Conservation (phyloP, 2,329 filamentous ascomycete species). For the Aspergillus sergii region DNA sequence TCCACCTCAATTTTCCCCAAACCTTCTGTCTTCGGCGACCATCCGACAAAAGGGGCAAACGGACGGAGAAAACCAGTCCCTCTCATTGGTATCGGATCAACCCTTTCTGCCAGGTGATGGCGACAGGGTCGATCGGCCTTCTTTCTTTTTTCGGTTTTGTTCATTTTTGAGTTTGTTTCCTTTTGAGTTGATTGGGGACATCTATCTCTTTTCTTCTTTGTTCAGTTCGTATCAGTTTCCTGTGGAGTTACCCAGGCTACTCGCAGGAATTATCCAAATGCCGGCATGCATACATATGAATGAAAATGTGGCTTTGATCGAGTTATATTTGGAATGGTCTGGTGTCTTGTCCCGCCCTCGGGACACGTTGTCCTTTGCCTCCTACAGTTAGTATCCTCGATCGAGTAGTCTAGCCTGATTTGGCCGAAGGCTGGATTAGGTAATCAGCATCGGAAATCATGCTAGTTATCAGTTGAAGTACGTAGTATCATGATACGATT, state of each 20-base stretch:
- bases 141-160: neutral
- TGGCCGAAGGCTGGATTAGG: too few species aligned
- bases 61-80: neutral
- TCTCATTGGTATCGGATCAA: neutral
- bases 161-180: neutral
- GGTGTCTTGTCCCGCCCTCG: neutral
- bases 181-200: neutral
- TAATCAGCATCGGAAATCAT: too few species aligned
- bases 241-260: neutral
- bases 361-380: slow-evolving; percentile 4
- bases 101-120: neutral
- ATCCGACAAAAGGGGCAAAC: slow-evolving; percentile 2
- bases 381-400: neutral
- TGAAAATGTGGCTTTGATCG: neutral
- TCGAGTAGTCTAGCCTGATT: neutral
- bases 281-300: neutral
- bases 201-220: neutral
- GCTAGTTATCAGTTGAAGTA: too few species aligned
- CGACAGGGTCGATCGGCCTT: neutral
- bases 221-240: neutral
- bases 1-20: neutral
- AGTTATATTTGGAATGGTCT: neutral
- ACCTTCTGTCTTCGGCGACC: neutral
- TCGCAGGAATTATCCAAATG: neutral
- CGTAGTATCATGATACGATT: too few species aligned